Evolutionary conservation across 768 basidiomycete genomes (phyloP), one percentile per base, ranked within the genome.

Genomic region (Mycena sanguinolenta): DNA sequence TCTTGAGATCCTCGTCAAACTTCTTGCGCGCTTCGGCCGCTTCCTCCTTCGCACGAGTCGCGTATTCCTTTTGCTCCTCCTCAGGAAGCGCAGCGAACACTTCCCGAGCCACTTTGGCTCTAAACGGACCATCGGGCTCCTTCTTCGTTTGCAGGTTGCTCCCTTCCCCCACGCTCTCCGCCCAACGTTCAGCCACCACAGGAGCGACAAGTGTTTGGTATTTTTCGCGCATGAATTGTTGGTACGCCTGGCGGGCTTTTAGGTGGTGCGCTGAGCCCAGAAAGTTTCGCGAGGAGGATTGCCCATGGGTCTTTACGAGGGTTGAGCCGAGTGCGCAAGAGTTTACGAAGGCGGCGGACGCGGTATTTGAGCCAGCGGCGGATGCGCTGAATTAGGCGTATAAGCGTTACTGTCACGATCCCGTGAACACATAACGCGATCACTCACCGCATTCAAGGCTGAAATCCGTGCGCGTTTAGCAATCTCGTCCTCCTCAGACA

Each of bases 401-500:
- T 8, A 25, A 7, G 50, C 13, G 23, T 13, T 12, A n/a, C n/a
- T n/a, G 23, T 52, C 50, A n/a, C 50, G 50, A 25, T 52, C 50
- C 23, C 50, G n/a, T 52, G 50, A 13, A 5, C 6, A 38, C 12
- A 7, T 7, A 52, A 21, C 55, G n/a, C n/a, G n/a, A 34, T 54
- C 16, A 58, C 64, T 23, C 38, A 65, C 64, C 36, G 21, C 53
- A 23, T 53, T 36, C 17, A 65, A 25, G 4, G 6, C 3, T 12
- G 21, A 2, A 6, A 58, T 44, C 9, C 53, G 53, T 23, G 17
- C n/a, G 28, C 27, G 34, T 28, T 65, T 65, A 5, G n/a, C 39
- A 36, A 4, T 21, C 42, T 42, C 2, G 53, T 65, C 64, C 10
- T 65, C 64, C n/a, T 55, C 54, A 8, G 64, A 17, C 54, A 65